Conservation (phyloP, 2,329 filamentous ascomycete genomes). For the Talaromyces sp. region DNA sequence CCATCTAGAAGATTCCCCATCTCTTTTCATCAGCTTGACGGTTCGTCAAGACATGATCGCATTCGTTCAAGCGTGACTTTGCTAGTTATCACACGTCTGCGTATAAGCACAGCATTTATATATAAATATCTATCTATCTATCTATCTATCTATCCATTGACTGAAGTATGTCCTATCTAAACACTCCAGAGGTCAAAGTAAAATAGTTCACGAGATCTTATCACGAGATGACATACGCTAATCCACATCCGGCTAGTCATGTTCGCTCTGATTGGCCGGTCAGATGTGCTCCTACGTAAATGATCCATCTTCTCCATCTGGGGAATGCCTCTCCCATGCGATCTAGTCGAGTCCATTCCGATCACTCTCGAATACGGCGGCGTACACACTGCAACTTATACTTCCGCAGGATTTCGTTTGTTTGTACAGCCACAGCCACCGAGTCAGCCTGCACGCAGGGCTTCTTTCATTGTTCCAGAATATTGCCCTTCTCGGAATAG, state of each 20-base stretch:
- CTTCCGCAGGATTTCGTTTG: background rate
- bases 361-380: background rate
- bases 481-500: background rate
- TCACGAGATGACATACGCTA: background rate
- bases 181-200: too few species aligned
- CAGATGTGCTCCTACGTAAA: background rate
- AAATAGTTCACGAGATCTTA: background rate
- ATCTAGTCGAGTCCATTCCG: background rate
- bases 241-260: background rate
- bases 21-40: constrained; percentile 1
- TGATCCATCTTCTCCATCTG: background rate
- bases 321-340: background rate
- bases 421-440: background rate
- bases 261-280: background rate
- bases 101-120: background rate
- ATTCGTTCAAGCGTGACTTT: constrained; percentile 7
- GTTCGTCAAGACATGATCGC: background rate
- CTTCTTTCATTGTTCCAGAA: constrained; percentile 1
- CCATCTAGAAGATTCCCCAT: constrained; percentile 14
- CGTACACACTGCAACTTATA: background rate
- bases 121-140: background rate
- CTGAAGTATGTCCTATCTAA: background rate
- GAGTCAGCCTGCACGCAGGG: background rate
- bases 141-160: background rate
- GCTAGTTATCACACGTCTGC: background rate